Conservation (phyloP, 2,329 filamentous ascomycete genomes). For the Teratosphaeriaceae sp. region DNA sequence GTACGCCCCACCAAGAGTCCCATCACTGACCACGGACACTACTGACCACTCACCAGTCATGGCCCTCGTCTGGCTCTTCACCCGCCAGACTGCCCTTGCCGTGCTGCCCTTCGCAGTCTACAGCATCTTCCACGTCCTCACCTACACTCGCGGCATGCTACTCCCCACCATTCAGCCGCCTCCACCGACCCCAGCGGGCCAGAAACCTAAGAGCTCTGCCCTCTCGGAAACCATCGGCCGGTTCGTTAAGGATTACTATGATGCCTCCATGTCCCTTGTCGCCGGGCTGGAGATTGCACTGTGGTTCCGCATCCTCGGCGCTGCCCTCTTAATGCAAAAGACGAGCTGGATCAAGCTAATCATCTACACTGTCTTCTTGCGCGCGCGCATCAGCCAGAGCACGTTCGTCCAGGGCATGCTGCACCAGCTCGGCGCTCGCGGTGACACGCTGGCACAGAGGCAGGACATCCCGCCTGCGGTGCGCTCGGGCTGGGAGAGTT, state of each 20-base stretch:
- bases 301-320: slow-evolving; percentile 74
- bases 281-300: slow-evolving; percentile 80
- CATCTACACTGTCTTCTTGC: slow-evolving; percentile 87
- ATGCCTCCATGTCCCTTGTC: slow-evolving; percentile 89
- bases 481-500: slow-evolving; percentile 69
- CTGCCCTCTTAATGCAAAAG: slow-evolving; percentile 80
- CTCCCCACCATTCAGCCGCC: slow-evolving; percentile 78
- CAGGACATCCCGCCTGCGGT: slow-evolving; percentile 79
- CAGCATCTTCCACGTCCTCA: slow-evolving; percentile 96
- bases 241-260: slow-evolving; percentile 98
- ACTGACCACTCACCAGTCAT: slow-evolving; percentile 54
- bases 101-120: slow-evolving; percentile 94
- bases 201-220: slow-evolving; percentile 54
- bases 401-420: slow-evolving; percentile 84
- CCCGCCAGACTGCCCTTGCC: slow-evolving; percentile 81
- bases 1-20: slow-evolving; percentile 50
- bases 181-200: slow-evolving; percentile 44
- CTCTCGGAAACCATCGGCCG: slow-evolving; percentile 76
- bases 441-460: slow-evolving; percentile 76
- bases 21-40: slow-evolving; percentile 3
- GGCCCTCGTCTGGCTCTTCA: slow-evolving; percentile 91
- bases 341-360: slow-evolving; percentile 82
- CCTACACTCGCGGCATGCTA: slow-evolving; percentile 88
- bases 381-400: slow-evolving; percentile 84
- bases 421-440: slow-evolving; percentile 61